phyloP scores from a whole-genome alignment of 2,329 filamentous ascomycete genomes.

The Penicillium aurantiogriseum region DNA sequence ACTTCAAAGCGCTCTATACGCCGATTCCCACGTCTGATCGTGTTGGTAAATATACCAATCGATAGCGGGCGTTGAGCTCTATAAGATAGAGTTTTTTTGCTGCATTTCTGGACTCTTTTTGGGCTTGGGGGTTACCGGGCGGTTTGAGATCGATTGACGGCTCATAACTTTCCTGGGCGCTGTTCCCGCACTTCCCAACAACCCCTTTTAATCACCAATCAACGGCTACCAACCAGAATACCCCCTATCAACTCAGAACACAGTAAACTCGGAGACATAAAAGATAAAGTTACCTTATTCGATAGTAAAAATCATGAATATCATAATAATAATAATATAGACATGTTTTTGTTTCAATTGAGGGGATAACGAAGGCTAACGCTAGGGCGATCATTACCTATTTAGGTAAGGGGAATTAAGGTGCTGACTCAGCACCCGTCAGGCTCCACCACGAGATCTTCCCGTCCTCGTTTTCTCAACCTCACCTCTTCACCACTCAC shows the following conservation, averaged over 20 bases:
- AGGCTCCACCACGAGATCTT: neutral
- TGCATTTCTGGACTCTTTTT: neutral
- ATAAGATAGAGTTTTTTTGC: neutral
- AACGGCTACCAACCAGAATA: neutral
- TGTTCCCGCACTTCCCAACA: neutral
- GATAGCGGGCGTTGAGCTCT: neutral
- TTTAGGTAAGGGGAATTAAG: neutral
- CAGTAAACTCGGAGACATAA: neutral
- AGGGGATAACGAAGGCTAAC: neutral
- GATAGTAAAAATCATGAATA: neutral
- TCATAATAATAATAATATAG: neutral
- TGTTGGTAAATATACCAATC: neutral
- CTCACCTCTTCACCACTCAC: neutral
- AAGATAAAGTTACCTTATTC: neutral
- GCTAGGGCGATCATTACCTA: neutral
- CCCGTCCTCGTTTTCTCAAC: neutral
- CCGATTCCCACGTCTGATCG: neutral
- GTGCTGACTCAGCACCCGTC: neutral
- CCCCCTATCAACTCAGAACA: neutral
- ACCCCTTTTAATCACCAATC: neutral
- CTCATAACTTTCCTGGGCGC: neutral
- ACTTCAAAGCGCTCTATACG: neutral
- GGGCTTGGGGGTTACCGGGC: neutral
- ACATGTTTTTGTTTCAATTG: neutral
- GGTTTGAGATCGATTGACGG: neutral